Evolutionary conservation across 2,329 filamentous ascomycete species (phyloP).

Genomic region (Penicillium sp.): DNA sequence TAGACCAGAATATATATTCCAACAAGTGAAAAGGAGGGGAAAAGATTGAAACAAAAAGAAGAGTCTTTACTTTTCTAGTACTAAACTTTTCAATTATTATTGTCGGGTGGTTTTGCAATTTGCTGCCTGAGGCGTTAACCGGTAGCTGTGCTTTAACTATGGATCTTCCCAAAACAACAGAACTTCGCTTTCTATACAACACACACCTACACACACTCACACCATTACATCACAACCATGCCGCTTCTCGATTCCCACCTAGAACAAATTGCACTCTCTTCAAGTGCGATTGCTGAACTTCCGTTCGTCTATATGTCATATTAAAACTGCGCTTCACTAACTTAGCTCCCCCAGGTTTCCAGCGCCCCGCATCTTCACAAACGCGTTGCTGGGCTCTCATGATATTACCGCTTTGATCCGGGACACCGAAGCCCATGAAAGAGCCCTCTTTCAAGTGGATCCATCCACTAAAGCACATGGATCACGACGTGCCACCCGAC

Average conservation of each 20-base stretch:
- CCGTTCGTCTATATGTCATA: conserved; percentile 54
- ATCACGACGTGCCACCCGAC: conserved; percentile 48
- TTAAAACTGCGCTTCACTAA: background rate
- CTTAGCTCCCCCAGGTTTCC: conserved; percentile 65
- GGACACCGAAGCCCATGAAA: conserved; percentile 91
- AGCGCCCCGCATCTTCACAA: conserved; percentile 90
- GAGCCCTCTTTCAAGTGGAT: conserved; percentile 90
- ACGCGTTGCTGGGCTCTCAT: conserved; percentile 80
- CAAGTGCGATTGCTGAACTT: conserved; percentile 71
- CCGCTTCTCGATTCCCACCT: conserved; percentile 69
- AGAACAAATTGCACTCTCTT: conserved; percentile 75
- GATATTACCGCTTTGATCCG: conserved; percentile 95
- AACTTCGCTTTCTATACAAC: background rate
- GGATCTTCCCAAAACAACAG: background rate
- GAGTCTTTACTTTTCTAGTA: background rate
- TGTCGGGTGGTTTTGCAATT: background rate
- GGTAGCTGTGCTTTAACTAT: background rate
- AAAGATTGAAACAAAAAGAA: background rate
- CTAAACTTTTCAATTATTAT: background rate
- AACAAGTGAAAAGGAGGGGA: background rate
- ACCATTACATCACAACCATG: conserved; percentile 50
- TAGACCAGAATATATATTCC: background rate
- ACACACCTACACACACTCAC: background rate
- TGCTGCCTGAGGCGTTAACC: conserved; percentile 15
- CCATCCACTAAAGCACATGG: conserved; percentile 58